A percentile compares a stretch with the other conserved stretches of the same genome.
phyloP scores from a whole-genome alignment of 805 yeast species.

The Cyberlindnera subsufficiens region DNA sequence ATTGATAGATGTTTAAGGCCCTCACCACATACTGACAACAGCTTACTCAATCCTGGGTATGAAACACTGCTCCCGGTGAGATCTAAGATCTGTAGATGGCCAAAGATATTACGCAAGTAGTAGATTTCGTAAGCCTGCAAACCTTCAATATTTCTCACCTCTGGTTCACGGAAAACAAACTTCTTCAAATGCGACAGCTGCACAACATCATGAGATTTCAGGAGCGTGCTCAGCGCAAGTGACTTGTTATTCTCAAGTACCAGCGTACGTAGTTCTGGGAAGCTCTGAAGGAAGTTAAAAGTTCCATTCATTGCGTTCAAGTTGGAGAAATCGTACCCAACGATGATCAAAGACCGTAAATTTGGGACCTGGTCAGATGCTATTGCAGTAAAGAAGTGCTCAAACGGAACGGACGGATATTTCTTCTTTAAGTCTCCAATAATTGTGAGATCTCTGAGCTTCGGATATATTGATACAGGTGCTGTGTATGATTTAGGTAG shows the following conservation, averaged over 20 bases:
- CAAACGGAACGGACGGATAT: conserved; percentile 16
- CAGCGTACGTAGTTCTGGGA: conserved; percentile 12
- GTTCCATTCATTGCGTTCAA: conserved; percentile 13
- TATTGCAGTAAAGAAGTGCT: conserved; percentile 11
- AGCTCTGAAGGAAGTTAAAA: conserved; percentile 19
- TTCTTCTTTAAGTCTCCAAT: conserved; percentile 15
- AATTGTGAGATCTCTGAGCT: conserved; percentile 11
- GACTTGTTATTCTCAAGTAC: conserved; percentile 18
- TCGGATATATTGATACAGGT: conserved; percentile 1
- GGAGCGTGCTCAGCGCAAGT: conserved; percentile 13
- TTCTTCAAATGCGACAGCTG: conserved; percentile 6
- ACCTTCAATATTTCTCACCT: conserved; percentile 13
- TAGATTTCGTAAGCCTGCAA: conserved; percentile 8
- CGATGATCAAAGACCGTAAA: conserved; percentile 12
- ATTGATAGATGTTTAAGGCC: conserved; percentile 12
- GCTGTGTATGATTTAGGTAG: conserved; percentile 4
- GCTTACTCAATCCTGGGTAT: conserved; percentile 14
- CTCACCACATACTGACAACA: conserved; percentile 11
- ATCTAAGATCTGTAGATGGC: conserved; percentile 12
- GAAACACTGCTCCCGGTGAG: conserved; percentile 22
- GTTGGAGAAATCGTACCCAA: conserved; percentile 17
- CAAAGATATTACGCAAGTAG: conserved; percentile 13
- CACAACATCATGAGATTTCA: conserved; percentile 15
- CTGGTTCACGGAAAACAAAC: conserved; percentile 17
- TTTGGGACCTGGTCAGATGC: conserved; percentile 10